Base-by-base conservation (phyloP, 371 early-diverging fungal species). In the Rhizomucor miehei region DNA sequence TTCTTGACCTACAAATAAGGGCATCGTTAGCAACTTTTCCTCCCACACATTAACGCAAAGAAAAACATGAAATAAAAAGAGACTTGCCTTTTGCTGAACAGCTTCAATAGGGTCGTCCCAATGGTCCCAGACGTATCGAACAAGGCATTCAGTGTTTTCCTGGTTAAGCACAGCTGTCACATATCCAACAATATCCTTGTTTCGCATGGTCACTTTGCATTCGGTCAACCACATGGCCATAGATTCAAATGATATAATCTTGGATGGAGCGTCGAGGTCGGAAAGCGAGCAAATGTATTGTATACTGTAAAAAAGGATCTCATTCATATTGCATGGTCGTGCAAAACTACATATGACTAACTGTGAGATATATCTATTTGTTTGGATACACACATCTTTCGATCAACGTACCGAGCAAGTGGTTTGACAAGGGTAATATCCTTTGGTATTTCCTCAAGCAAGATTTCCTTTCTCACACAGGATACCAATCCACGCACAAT, bases 91-190 rank as follows among this genome's bases (percentile, higher is more conserved):
- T 57, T 82, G 78, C 51, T 89, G 90, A 13, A 91, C 81, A 1
- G 88, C 81, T 53, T 90, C 89, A 9, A 87, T 72, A n/a, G 88
- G 89, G 53, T 91, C 91, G 57, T 90, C 90, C 89, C 91, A 91
- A 56, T 88, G 84, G 56, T 85, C 80, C 75, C 85, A 85, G 25
- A 90, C 81, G 48, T 86, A 87, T 8, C 80, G 77, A 38, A 89
- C 66, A 29, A 90, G 62, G 24, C 62, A 68, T 43, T 86, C 83
- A 45, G 73, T 70, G 10, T 71, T 77, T 10, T 69, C 56, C 3
- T 60, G 65, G n/a, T 66, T 47, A 34, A 85, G 48, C 4, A 68
- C 58, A 0, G 56, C 50, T 16, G 60, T 51, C 13, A 65, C 56
- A 13, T 45, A 40, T 10, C 57, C 40, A 59, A 65, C 60, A 3